Evolutionary conservation across 2,329 filamentous ascomycete species (phyloP), one percentile per base, ranked within the genome.

Genomic region (Penicillium freii): DNA sequence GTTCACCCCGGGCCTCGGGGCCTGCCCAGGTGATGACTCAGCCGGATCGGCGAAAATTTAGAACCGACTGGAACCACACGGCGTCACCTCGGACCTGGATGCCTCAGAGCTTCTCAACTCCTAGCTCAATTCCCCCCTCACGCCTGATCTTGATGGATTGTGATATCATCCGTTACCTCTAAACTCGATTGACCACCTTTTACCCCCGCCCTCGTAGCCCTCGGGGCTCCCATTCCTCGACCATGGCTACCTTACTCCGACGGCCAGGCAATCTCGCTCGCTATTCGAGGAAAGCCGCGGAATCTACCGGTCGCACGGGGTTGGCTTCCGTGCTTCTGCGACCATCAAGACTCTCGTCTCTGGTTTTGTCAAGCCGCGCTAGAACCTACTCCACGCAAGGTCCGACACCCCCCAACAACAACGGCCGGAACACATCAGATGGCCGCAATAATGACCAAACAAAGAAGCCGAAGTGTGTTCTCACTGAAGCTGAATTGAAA

Each of bases 241-340:
- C 73, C 75, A 89, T 89, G 87, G 86, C 85, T 73, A 84, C 84
- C 69, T 79, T 87, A 69, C 77, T 89, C 65, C 84, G 86, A 73
- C 84, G 85, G 74, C 82, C 87, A 73, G 84, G 84, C 78, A 83
- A 84, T 73, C 77, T 89, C 72, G 84, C 84, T 76, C 82, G 83
- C 73, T 80, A 85, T 70, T 83, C 84, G 58, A 82, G 82, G 73
- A 77, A 82, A 65, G 81, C 81, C 64, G 77, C 82, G 69, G 80
- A 81, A 69, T 76, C 78, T 67, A 75, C 81, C 60, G 74, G 82
- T 54, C 79, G 80, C 69, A 75, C 79, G 61, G 77, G 78, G 76
- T 70, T 77, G 71, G 64, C 71, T 67, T 69, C 76, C 67, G 56
- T 75, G 69, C 70, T 72, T 71, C 57, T 69, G 61, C 66, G 73